Evolutionary conservation across 1,284 basidiomycete genomes (phyloP).

Genomic region (Erythrobasidium hasegawianum): DNA sequence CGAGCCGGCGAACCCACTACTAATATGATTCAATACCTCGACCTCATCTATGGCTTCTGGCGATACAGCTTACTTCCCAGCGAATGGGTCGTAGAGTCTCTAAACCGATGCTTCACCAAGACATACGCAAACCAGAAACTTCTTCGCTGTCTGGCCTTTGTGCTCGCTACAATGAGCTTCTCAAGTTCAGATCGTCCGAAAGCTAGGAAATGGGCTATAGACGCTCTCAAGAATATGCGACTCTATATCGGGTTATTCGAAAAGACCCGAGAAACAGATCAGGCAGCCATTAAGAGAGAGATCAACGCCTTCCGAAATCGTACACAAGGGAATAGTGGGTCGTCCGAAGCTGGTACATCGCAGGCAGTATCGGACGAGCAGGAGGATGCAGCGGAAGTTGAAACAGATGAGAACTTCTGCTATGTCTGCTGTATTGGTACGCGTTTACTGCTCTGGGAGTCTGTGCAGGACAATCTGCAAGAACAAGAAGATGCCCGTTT

Average conservation of each 20-base stretch:
- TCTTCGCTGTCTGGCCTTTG: constrained; percentile 22
- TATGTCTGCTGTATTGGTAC: constrained; percentile 25
- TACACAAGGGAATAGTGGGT: constrained; percentile 32
- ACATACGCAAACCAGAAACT: constrained; percentile 25
- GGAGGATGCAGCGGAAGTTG: constrained; percentile 35
- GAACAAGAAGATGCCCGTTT: constrained; percentile 58
- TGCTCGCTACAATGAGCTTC: constrained; percentile 21
- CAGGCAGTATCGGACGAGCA: constrained; percentile 41
- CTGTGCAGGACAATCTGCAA: constrained; percentile 47
- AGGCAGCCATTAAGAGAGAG: constrained; percentile 50
- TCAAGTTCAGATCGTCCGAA: constrained; percentile 11
- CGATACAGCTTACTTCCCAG: constrained; percentile 16
- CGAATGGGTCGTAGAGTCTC: constrained; percentile 21
- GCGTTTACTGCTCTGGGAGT: constrained; percentile 16
- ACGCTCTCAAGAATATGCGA: constrained; percentile 60
- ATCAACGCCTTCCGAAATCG: constrained; percentile 40
- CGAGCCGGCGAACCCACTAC: constrained; percentile 17
- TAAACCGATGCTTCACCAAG: constrained; percentile 22
- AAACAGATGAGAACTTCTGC: constrained; percentile 31
- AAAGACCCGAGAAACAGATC: constrained; percentile 65
- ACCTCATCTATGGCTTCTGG: constrained; percentile 24
- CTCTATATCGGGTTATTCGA: constrained; percentile 79
- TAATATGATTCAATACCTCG: constrained; percentile 24
- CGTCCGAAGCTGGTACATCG: constrained; percentile 36
- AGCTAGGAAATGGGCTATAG: constrained; percentile 7